Conservation (phyloP, 192 early-diverging fungal species). For the Phycomyces nitens region DNA sequence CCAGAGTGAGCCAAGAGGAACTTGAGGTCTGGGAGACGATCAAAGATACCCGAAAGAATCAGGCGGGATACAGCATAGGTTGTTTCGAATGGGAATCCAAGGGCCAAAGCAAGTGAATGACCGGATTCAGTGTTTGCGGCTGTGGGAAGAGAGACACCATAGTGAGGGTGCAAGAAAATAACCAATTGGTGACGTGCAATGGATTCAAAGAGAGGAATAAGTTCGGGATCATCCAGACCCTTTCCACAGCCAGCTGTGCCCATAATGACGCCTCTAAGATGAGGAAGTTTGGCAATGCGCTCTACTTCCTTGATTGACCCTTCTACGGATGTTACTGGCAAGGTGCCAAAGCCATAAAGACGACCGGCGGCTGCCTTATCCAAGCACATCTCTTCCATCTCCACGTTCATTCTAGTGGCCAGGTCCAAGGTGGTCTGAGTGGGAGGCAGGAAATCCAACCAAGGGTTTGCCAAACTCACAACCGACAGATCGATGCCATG, state of each 20-base stretch:
- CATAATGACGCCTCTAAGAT: constrained; percentile 36
- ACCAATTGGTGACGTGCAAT: constrained; percentile 22
- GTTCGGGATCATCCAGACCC: constrained; percentile 37
- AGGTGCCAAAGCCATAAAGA: constrained; percentile 34
- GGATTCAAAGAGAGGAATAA: constrained; percentile 33
- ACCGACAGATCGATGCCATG: background rate
- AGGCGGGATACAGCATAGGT: constrained; percentile 29
- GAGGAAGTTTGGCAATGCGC: constrained; percentile 15
- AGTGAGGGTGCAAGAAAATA: constrained; percentile 38
- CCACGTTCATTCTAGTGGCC: constrained; percentile 33
- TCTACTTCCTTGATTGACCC: constrained; percentile 32
- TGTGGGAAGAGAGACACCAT: constrained; percentile 16
- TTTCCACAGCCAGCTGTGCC: constrained; percentile 35
- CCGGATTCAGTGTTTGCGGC: constrained; percentile 21
- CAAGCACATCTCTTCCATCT: constrained; percentile 25
- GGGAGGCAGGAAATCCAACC: background rate
- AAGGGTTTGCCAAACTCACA: constrained; percentile 1
- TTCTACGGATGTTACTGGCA: constrained; percentile 24
- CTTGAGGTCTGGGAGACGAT: constrained; percentile 34
- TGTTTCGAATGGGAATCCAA: constrained; percentile 20
- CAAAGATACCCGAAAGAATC: constrained; percentile 39
- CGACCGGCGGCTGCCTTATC: background rate
- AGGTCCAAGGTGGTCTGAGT: background rate
- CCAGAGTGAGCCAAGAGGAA: constrained; percentile 39
- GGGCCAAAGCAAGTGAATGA: constrained; percentile 34